Conservation (phyloP, 2,329 filamentous ascomycete species). For the Trichophyton verrucosum region DNA sequence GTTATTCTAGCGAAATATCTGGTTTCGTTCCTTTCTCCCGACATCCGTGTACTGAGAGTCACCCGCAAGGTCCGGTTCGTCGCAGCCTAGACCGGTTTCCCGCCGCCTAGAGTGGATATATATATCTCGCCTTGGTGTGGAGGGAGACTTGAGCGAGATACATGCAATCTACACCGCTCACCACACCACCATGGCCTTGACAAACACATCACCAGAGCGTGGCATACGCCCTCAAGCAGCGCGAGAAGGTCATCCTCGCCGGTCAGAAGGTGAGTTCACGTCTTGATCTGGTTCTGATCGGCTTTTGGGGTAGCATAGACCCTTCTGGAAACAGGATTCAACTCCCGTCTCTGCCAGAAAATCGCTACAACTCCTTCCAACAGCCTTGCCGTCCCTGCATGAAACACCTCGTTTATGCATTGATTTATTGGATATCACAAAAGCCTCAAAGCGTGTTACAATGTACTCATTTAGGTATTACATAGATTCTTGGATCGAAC, state of each 20-base stretch:
- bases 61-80: no score
- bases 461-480: slow-evolving; percentile 37
- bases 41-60: background rate
- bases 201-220: background rate
- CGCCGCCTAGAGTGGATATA: background rate
- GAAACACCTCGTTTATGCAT: slow-evolving; percentile 4
- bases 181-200: background rate
- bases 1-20: background rate
- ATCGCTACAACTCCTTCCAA: background rate
- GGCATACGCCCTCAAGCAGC: background rate
- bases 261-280: slow-evolving; percentile 5
- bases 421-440: background rate
- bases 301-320: background rate
- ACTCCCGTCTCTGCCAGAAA: background rate
- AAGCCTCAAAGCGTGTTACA: slow-evolving; percentile 6
- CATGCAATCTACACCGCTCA: background rate
- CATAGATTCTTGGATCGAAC: slow-evolving; percentile 90
- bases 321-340: slow-evolving; percentile 2
- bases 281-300: background rate
- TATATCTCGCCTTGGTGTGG: background rate
- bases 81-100: background rate
- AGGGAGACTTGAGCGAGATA: background rate
- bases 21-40: background rate
- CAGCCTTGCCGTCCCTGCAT: background rate
- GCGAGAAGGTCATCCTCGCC: background rate